Percentiles rank a stretch among this genome's conserved stretches.
These are phyloP conservation scores for Triticum urartu DNA, from an alignment of 176 grass and related monocot species.

Conservation along the genomic window DNA sequence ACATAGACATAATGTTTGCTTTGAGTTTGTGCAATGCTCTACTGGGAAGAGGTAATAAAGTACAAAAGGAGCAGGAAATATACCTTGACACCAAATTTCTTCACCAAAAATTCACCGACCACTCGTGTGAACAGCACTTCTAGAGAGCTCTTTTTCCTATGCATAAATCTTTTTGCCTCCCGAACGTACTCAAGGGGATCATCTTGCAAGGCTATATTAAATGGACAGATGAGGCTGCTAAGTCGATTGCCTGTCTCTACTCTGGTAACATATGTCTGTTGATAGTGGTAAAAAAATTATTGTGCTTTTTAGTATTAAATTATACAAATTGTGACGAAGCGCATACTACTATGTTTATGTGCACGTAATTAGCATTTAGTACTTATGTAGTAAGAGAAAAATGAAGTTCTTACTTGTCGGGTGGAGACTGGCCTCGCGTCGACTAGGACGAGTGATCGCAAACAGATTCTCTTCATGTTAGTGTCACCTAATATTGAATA, in stretches of 20 bases:
- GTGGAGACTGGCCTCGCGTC: background rate
- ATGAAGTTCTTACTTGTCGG: background rate
- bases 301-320: background rate
- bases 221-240: background rate
- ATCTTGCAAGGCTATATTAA: background rate
- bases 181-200: background rate
- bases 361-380: background rate
- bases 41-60: background rate
- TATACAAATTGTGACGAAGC: background rate
- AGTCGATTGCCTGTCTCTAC: background rate
- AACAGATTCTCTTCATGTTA: background rate
- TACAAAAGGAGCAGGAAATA: background rate
- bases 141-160: background rate
- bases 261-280: background rate
- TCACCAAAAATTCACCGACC: background rate
- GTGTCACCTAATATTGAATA: background rate
- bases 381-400: background rate
- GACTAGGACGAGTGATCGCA: background rate
- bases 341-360: background rate
- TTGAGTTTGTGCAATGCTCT: background rate
- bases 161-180: background rate
- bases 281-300: background rate
- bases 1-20: background rate
- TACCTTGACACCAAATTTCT: background rate
- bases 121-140: background rate